Evolutionary conservation across 2,329 filamentous ascomycete species (phyloP), one percentile per base, ranked within the genome.

Genomic region (Stachybotrys chlorohalonatus): DNA sequence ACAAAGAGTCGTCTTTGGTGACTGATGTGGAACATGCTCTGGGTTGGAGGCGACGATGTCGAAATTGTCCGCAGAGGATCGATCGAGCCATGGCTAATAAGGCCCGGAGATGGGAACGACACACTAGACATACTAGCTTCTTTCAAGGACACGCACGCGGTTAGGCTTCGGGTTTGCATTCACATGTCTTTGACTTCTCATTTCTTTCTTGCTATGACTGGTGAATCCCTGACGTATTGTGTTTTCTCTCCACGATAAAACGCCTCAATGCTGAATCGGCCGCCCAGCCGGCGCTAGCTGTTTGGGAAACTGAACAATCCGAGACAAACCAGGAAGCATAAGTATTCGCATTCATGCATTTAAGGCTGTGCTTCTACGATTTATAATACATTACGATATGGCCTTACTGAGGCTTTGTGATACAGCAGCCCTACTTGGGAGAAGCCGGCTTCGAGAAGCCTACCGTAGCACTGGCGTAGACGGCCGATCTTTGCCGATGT

Each of bases 101-200:
- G 59, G 60, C 59, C 60, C 57, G 56, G 54, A 61, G 13, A 42
- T 42, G 36, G 63, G 62, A 62, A 64, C 60, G 62, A 64, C 65
- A 62, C 58, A 67, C 63, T 69, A 70, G 66, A 69, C 66, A 69
- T 62, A 70, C 63, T 66, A 68, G 66, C 66, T 67, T 66, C 60
- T 47, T 47, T 47, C 15, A n/a, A 24, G 46, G 46, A 47, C 17
- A 47, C 17, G 36, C 46, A 47, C n/a, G 46, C 65, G 66, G 64
- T 64, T 68, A 66, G 68, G 61, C 63, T 69, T 70, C 67, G 65
- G 66, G 65, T 66, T 71, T 67, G 66, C 70, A 69, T 70, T 61
- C 60, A 69, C 59, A 63, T 60, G 60, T 59, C 63, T 64, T 62
- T 64, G 57, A 57, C 60, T 62, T 63, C 61, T 61, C 11, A 47